These are phyloP conservation scores for Citrus sp. DNA, from an alignment of 345 rosid species.

Conservation along the genomic window DNA sequence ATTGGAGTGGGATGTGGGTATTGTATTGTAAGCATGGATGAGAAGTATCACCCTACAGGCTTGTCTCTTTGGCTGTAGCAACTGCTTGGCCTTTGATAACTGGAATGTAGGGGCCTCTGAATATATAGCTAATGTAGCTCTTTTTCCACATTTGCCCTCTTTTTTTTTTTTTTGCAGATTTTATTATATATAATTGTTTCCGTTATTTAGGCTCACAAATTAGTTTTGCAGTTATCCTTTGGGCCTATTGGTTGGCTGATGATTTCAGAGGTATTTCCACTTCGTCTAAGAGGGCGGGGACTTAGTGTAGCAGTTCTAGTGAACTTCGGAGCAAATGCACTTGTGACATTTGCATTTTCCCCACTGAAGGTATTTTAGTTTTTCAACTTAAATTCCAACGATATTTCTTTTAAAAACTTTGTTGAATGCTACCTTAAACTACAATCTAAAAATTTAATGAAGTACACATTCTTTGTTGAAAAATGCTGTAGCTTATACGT, in stretches of 20 bases:
- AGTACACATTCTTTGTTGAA: background rate
- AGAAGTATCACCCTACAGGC: too few species aligned
- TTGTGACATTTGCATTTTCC: constrained; percentile 88
- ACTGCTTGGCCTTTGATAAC: too few species aligned
- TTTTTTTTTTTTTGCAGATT: background rate
- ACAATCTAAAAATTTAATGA: background rate
- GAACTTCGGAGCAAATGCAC: constrained; percentile 91
- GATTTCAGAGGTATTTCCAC: constrained; percentile 90
- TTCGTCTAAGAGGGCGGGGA: constrained; percentile 82
- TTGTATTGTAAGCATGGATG: too few species aligned
- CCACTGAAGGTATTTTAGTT: constrained; percentile 65
- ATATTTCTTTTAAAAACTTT: background rate
- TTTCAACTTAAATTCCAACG: background rate
- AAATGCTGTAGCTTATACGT: background rate
- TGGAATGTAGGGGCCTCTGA: too few species aligned
- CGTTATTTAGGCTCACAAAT: constrained; percentile 10
- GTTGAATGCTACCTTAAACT: background rate
- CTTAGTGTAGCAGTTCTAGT: constrained; percentile 88
- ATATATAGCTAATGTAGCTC: too few species aligned
- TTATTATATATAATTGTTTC: background rate
- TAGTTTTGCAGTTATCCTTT: constrained; percentile 54
- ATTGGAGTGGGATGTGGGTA: too few species aligned
- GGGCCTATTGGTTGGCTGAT: constrained; percentile 99
- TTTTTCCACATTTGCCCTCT: background rate
- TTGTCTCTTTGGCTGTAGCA: too few species aligned